Base-by-base conservation (phyloP, 2,329 filamentous ascomycete species). In the Thelonectria rubi region DNA sequence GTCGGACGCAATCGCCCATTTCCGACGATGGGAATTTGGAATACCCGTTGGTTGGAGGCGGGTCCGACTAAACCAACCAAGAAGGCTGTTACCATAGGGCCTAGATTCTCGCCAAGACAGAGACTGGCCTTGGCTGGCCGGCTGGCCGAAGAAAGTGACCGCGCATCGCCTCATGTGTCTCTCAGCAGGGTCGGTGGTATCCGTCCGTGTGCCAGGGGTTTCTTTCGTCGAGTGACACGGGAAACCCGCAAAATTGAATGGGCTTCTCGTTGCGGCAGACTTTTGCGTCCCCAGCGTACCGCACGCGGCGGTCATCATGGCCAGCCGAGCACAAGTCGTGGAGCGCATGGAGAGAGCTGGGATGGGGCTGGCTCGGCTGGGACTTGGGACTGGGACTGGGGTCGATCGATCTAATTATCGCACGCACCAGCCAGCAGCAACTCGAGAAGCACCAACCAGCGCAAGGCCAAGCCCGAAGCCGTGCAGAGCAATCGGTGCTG, bases 21-120 rank as follows among this genome's bases (percentile, higher is more conserved):
- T 37, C 56, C 34, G 17, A 60, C 48, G 43, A 71, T 71, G 69
- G 69, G 67, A 71, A 69, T 71, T 69, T 42, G 46, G 37, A 37
- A 37, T 37, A 37, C 34, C 34, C 26, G 26, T 30, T 30, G 26
- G 26, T 30, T 30, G 26, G 26, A 30, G 7, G 26, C 5, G 26
- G 26, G 26, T 30, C 10, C 5, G 26, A 30, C 26, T 30, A 30
- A 30, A n/a, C 5, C 26, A 30, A 30, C 26, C 26, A 30, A 30
- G 26, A 30, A n/a, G 26, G 26, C 26, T 30, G 26, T 30, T 30
- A 9, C 26, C 48, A 45, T 30, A 24, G 53, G 55, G 54, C 47
- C 58, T 63, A 55, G 59, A 70, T 69, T 69, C 69, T 70, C 65
- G 60, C 24, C 37, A 24, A 52, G 24, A 46, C 45, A 63, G 60